Evolutionary conservation across 352 stramenopile species (phyloP), one percentile per base, ranked within the genome.

Genomic region (Phytophthora cactorum): DNA sequence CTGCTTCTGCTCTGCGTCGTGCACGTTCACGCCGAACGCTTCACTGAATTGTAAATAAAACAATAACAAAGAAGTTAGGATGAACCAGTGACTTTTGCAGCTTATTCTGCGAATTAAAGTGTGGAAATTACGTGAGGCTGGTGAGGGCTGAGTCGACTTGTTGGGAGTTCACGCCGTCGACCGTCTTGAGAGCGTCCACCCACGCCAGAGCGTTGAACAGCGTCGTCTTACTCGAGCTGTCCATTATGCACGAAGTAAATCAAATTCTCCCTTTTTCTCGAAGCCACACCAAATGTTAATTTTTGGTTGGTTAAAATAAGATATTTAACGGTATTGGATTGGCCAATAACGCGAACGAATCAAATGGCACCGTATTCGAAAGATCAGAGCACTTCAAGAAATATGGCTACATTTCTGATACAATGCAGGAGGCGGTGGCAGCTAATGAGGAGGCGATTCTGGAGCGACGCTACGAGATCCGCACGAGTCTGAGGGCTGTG

Each of bases 161-260:
- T 68, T 92, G 72, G 0, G 68, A 56, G 63, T 93, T 70, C 41
- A 92, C 76, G 8, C 69, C 62, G 17, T 72, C 71, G 59, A 82
- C 70, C 51, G 73, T 74, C 74, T 93, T 93, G 60, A 84, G 79
- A 64, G 58, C 69, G 32, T 92, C 81, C 31, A 93, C 71, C 82
- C 81, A 93, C 73, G 74, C 58, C 52, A 93, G 77, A 58, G 85
- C 82, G 71, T 91, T 89, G 54, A 90, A 93, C 61, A 93, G 75
- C 82, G 79, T 77, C 53, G 72, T 75, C 59, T 81, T 82, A 38
- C 61, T 68, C 12, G 54, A 67, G 27, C 54, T 67, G 59, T 89
- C 71, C 74, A 86, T 81, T 15, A 22, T 62, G 6, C 31, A 28
- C 51, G 5, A 53, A 32, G 14, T 60, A 9, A 61, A 52, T 68